These are phyloP conservation scores for Aspergillus taichungensis DNA, from an alignment of 495 filamentous ascomycete species.

Conservation along the genomic window DNA sequence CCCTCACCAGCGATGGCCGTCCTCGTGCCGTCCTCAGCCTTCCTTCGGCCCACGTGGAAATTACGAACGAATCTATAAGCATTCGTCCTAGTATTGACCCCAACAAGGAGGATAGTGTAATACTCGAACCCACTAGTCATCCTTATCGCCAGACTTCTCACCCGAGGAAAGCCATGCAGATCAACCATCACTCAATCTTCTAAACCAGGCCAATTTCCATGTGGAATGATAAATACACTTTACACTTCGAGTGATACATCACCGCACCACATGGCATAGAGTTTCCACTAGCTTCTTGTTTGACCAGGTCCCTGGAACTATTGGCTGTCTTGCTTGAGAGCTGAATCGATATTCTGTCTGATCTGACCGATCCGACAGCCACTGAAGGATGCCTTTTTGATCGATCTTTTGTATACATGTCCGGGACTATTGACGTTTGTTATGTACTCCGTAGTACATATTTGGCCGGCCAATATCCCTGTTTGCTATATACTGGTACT, in stretches of 20 bases:
- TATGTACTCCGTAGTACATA: no score
- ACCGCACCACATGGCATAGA: conserved; percentile 6
- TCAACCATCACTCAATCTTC: no score
- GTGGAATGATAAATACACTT: no score
- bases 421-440: no score
- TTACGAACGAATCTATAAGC: not conserved
- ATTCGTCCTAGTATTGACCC: not conserved
- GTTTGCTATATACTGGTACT: no score
- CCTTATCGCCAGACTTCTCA: no score
- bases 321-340: conserved; percentile 10
- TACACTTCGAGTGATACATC: conserved; percentile 1
- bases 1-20: not conserved
- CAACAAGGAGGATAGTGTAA: not conserved
- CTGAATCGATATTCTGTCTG: not conserved
- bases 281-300: conserved; percentile 5
- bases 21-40: not conserved
- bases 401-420: no score
- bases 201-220: no score
- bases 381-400: no score
- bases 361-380: conserved; percentile 4
- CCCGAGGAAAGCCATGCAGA: no score
- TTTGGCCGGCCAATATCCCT: no score
- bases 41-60: conserved; percentile 11
- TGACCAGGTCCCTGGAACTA: conserved; percentile 1
- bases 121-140: no score